Percentiles rank a stretch among this genome's conserved stretches.
phyloP scores from a whole-genome alignment of 2,329 filamentous ascomycete genomes.

The Pseudogymnoascus sp. region DNA sequence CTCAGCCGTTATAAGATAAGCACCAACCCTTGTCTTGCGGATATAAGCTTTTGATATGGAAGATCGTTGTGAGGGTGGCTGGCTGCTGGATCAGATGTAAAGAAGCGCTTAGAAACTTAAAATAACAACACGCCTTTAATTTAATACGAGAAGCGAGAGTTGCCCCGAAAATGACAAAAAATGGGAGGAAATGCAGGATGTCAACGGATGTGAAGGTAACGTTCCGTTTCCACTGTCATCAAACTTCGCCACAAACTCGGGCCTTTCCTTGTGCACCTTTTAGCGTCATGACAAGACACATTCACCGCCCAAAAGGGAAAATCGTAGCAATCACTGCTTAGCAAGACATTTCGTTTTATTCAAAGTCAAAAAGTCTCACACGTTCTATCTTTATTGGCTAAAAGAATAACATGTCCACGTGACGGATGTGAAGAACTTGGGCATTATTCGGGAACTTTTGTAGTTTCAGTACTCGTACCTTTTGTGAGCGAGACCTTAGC shows the following conservation, averaged over 20 bases:
- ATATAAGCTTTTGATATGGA: conserved; percentile 3
- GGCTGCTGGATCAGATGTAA: not conserved
- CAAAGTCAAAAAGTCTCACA: not conserved
- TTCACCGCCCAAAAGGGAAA: not conserved
- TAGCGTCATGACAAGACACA: not conserved
- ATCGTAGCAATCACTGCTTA: not conserved
- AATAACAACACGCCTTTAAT: not conserved
- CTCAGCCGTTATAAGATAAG: not conserved
- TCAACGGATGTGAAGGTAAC: not conserved
- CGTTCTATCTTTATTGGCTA: not conserved
- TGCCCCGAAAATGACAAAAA: not conserved
- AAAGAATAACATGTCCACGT: not conserved
- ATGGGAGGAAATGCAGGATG: not conserved
- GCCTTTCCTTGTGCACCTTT: not conserved
- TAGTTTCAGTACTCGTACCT: not conserved
- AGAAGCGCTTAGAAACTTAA: not conserved
- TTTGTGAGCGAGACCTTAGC: not conserved
- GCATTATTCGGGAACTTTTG: not conserved
- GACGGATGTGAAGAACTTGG: not conserved
- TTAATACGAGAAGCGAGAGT: not conserved
- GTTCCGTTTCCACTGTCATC: conserved; percentile 3
- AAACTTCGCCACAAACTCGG: not conserved
- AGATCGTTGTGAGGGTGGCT: not conserved
- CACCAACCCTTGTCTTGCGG: not conserved
- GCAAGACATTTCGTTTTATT: conserved; percentile 4